Base-by-base conservation (phyloP, 495 filamentous ascomycete genomes). In the Penicillium argentinense region DNA sequence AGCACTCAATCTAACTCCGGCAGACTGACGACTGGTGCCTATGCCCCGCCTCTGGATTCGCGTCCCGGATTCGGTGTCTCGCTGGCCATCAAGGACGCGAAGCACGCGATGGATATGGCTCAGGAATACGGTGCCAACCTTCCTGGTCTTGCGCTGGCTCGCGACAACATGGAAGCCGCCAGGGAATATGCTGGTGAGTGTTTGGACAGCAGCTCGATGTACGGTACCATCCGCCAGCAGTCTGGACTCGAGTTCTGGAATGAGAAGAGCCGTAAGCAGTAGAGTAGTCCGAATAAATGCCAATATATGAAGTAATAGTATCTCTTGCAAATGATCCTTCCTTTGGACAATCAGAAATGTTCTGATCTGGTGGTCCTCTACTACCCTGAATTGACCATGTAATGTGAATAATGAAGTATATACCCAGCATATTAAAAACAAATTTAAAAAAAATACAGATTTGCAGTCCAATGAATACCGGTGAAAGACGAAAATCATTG, bases 71-170 rank as follows among this genome's bases (percentile, higher is more conserved):
- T 74, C 37, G 69, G 67, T 11, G 72, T 74, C 5, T 71, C 68
- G 0, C 40, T 73, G 12, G 68, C 72, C 14, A 76, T 76, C 45
- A 76, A 76, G 41, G 72, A 76, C 51, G 71, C 72, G 11, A 65
- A 62, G 9, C 68, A 73, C 48, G 71, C 67, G 1, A 57, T 69
- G 46, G 36, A 55, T 2, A 69, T 74, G 50, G 67, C 71, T 2
- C 33, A 66, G 41, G 61, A 66, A 9, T 54, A 62, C 32, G 54
- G 62, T 3, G 64, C 71, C 28, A 36, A 69, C 28, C 56, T 74
- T 28, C 71, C 71, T n/a, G 65, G 64, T 9, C 53, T 74, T 18
- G 33, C 66, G 44, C 9, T 74, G 5, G 60, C 71, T 19, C 57
- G 53, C 9, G 52, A 58, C 22, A 73, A 74, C 28, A 73, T 74